Evolutionary conservation across 2,329 filamentous ascomycete species (phyloP).

Genomic region (Trichoderma sp.): DNA sequence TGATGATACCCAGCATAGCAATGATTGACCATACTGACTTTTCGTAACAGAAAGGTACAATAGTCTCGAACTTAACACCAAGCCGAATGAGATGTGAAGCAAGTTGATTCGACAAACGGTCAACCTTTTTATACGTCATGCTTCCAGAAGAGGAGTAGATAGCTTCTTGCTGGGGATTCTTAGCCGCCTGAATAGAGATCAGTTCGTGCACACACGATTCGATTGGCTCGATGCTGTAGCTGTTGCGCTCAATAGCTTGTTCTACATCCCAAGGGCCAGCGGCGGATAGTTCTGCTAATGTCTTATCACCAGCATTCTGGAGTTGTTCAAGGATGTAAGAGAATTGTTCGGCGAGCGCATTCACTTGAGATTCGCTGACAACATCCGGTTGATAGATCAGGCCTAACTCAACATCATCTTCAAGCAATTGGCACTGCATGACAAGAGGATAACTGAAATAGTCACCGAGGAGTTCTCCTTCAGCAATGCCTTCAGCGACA

Average conservation of each 20-base stretch:
- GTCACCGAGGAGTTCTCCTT: neutral
- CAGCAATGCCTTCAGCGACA: neutral
- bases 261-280: neutral
- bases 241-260: neutral
- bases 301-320: neutral
- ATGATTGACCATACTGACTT: conserved; percentile 28
- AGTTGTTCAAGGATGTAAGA: conserved; percentile 1
- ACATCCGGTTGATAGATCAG: neutral
- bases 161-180: conserved; percentile 5
- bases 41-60: conserved; percentile 22
- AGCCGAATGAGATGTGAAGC: conserved; percentile 8
- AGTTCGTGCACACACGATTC: neutral
- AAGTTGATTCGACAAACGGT: neutral
- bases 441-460: conserved; percentile 9
- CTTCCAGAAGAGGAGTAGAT: conserved; percentile 8
- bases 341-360: conserved; percentile 9
- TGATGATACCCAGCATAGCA: conserved; percentile 31
- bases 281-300: neutral
- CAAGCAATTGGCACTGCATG: neutral
- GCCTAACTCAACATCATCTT: neutral
- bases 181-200: neutral
- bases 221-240: neutral
- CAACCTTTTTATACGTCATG: conserved; percentile 4
- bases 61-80: conserved; percentile 31
- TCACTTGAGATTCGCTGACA: neutral